A percentile compares a stretch with the other conserved stretches of the same genome.
Evolutionary conservation across 768 basidiomycete species (phyloP).

Genomic region (Suillus brevipes): DNA sequence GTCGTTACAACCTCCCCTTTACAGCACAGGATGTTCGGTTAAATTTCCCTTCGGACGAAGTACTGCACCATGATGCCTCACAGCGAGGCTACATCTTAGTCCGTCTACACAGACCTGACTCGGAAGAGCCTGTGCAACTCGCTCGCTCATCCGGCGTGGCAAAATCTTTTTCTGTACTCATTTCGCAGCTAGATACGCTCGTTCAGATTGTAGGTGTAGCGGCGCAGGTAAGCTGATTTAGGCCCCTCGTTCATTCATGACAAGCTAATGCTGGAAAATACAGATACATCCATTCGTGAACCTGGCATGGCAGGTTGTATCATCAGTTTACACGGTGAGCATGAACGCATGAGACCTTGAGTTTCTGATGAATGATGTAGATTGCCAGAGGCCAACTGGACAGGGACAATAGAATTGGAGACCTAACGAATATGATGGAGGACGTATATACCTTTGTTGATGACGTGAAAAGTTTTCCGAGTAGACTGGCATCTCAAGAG

Average conservation of each 20-base stretch:
- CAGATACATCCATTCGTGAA: conserved; percentile 29
- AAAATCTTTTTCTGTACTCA: conserved; percentile 22
- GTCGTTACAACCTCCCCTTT: not conserved
- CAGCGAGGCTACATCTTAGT: conserved; percentile 16
- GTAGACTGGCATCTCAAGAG: conserved; percentile 30
- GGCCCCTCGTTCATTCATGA: not conserved
- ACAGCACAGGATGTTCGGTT: not conserved
- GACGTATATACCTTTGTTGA: conserved; percentile 35
- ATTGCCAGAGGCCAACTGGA: conserved; percentile 31
- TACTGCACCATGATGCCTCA: not conserved
- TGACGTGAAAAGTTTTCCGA: conserved; percentile 26
- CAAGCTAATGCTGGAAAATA: not conserved
- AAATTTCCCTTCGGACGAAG: conserved; percentile 2
- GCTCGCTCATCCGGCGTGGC: conserved; percentile 10
- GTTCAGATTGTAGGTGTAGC: conserved; percentile 23
- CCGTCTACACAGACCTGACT: conserved; percentile 17
- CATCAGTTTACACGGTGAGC: conserved; percentile 29
- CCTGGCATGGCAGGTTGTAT: conserved; percentile 29
- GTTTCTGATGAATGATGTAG: conserved; percentile 20
- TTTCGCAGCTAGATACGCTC: conserved; percentile 27
- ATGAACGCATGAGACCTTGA: not conserved
- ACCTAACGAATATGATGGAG: conserved; percentile 32
- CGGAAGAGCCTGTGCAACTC: not conserved
- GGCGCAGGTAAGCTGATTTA: conserved; percentile 17
- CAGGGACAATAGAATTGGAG: conserved; percentile 24